Evolutionary conservation across 139 green algal genomes (phyloP), one percentile per base, ranked within the genome.

Genomic region (Edaphochlamys debaryana): DNA sequence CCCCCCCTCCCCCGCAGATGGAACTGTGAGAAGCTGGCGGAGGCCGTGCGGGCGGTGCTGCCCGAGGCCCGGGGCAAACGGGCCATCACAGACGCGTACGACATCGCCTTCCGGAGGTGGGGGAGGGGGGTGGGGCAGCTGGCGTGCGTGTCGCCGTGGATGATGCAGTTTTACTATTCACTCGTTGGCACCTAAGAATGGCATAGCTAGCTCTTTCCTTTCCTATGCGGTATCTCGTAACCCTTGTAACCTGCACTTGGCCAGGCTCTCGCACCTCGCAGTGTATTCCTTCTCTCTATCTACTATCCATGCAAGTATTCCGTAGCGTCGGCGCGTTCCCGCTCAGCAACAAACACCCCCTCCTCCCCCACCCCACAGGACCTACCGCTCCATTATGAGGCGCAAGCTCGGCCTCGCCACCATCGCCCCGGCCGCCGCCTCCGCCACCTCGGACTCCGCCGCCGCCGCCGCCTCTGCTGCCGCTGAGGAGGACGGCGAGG

Each of bases 11-110:
- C n/a, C 45, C 45, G 11, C 34, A 67, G 81, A 27, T 93, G 87
- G 89, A 94, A 93, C 72, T 86, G 79, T 42, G 79, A 88, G 79
- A 87, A 88, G 79, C 80, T 94, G 60, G 89, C 72, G 15, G 91
- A 92, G 29, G 85, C 87, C 29, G 58, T 93, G 27, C 67, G 67
- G n/a, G 54, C 66, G 23, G 17, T 91, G 50, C 62, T 91, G 67
- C 79, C 84, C 1, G 76, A 74, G 40, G n/a, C 34, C 8, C 25
- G 66, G 1, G 85, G 37, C 63, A 77, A 69, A 52, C 67, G 60
- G 29, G 85, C 36, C 37, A 50, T 92, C 56, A 56, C 40, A 20
- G 75, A 88, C 62, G 74, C 48, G 29, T 92, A 78, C 71, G 68
- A 90, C 67, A 63, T 79, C 13, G 85, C 80, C 41, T 89, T 67